These are phyloP conservation scores for Dryadomyces sulphureus DNA, from an alignment of 2,329 filamentous ascomycete genomes.

Conservation along the genomic window DNA sequence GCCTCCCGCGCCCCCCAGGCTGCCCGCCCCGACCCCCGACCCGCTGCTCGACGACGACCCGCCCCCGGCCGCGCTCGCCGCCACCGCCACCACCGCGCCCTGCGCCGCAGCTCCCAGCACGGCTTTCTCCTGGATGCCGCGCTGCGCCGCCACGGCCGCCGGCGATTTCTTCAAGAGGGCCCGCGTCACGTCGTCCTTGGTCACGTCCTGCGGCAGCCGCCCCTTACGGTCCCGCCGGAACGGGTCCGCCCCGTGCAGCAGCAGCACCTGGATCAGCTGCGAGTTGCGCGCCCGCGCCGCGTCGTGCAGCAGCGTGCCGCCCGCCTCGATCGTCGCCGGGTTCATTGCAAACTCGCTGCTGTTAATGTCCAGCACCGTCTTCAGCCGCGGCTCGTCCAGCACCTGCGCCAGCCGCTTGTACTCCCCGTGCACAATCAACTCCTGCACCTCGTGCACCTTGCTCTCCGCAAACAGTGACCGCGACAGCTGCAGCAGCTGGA, in stretches of 20 bases:
- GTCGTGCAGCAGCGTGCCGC: constrained; percentile 89
- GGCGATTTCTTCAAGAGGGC: constrained; percentile 88
- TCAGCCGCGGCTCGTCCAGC: constrained; percentile 70
- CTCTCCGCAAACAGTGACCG: constrained; percentile 79
- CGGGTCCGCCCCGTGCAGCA: constrained; percentile 90
- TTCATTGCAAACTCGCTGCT: constrained; percentile 79
- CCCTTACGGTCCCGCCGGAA: constrained; percentile 91
- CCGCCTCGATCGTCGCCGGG: constrained; percentile 57
- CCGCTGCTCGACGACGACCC: neutral
- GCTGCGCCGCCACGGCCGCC: constrained; percentile 82
- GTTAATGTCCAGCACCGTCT: constrained; percentile 83
- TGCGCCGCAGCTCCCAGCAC: constrained; percentile 66
- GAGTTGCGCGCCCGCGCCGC: constrained; percentile 78
- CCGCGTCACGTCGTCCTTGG: constrained; percentile 80
- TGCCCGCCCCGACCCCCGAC: neutral
- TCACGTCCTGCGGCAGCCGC: constrained; percentile 89
- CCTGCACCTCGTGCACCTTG: constrained; percentile 73
- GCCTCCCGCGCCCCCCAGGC: neutral
- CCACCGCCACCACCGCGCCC: constrained; percentile 21
- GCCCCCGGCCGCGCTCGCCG: neutral
- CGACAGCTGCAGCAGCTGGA: constrained; percentile 83
- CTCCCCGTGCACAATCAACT: constrained; percentile 55
- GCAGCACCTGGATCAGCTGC: constrained; percentile 73
- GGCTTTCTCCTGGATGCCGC: constrained; percentile 92
- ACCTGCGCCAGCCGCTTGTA: constrained; percentile 68